These are phyloP conservation scores for Penicillium polonicum DNA, from an alignment of 2,329 filamentous ascomycete genomes.

Conservation along the genomic window DNA sequence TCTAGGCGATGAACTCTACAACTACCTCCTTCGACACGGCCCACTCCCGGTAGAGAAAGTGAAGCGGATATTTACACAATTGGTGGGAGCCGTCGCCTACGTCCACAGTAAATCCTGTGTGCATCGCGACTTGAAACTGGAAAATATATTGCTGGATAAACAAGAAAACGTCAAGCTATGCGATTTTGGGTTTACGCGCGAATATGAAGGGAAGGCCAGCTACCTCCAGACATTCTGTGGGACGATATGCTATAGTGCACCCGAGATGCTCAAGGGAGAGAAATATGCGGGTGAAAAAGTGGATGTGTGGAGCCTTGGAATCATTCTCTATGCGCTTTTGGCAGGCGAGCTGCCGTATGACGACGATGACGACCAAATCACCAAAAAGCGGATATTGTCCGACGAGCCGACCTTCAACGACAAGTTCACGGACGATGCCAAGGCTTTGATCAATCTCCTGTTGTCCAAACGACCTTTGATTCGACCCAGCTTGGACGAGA, in stretches of 20 bases:
- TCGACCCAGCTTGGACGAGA: constrained; percentile 77
- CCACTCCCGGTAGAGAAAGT: constrained; percentile 81
- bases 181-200: constrained; percentile 95
- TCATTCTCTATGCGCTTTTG: constrained; percentile 81
- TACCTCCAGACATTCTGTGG: constrained; percentile 97
- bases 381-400: constrained; percentile 78
- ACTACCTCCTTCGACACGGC: constrained; percentile 86
- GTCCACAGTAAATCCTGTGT: constrained; percentile 95
- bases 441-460: constrained; percentile 72
- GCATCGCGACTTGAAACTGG: constrained; percentile 92
- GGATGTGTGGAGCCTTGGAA: constrained; percentile 95
- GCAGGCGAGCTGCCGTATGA: constrained; percentile 88
- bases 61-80: constrained; percentile 91
- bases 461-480: constrained; percentile 87
- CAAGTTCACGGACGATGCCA: constrained; percentile 73
- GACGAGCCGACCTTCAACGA: constrained; percentile 85
- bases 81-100: constrained; percentile 91
- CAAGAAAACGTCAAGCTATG: constrained; percentile 96
- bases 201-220: constrained; percentile 93
- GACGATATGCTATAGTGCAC: constrained; percentile 95
- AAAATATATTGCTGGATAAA: constrained; percentile 95
- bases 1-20: constrained; percentile 91
- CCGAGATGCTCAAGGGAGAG: constrained; percentile 97
- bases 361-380: constrained; percentile 87
- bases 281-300: constrained; percentile 98